Conservation (phyloP, 768 basidiomycete genomes). For the Macrolepiota dolichaula region DNA sequence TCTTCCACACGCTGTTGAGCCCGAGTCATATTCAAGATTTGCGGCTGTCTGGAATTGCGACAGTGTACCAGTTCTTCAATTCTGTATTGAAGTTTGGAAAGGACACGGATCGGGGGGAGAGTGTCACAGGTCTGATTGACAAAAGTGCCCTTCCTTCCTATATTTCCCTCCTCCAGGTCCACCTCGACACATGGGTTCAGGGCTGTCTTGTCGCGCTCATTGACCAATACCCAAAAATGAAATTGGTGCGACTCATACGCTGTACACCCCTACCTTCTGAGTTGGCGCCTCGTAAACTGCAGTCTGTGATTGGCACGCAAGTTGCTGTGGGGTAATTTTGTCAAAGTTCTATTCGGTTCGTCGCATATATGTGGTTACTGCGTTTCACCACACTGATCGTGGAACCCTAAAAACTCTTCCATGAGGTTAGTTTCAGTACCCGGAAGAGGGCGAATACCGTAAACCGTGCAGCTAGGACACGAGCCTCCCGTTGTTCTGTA, state of each 20-base stretch:
- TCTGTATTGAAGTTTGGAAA: not conserved
- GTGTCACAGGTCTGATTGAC: not conserved
- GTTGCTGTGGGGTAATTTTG: not conserved
- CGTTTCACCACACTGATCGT: not conserved
- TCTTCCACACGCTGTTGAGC: not conserved
- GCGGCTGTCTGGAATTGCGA: not conserved
- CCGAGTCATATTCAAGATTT: not conserved
- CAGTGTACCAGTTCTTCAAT: not conserved
- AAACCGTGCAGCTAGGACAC: no score
- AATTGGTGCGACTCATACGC: not conserved
- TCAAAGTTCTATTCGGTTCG: not conserved
- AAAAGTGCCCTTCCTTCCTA: not conserved
- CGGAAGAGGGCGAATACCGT: no score
- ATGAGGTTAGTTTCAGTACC: no score
- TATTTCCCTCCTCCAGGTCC: not conserved
- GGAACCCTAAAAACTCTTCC: no score
- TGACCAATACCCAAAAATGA: not conserved
- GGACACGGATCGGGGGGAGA: not conserved
- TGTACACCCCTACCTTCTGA: not conserved
- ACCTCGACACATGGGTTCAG: not conserved
- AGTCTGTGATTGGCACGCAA: not conserved
- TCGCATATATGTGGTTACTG: not conserved
- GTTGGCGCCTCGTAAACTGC: not conserved
- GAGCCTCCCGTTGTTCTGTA: no score
- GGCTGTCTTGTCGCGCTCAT: not conserved